These are phyloP conservation scores for Echites panduratus DNA, from an alignment of 257 asterid species.

Conservation along the genomic window DNA sequence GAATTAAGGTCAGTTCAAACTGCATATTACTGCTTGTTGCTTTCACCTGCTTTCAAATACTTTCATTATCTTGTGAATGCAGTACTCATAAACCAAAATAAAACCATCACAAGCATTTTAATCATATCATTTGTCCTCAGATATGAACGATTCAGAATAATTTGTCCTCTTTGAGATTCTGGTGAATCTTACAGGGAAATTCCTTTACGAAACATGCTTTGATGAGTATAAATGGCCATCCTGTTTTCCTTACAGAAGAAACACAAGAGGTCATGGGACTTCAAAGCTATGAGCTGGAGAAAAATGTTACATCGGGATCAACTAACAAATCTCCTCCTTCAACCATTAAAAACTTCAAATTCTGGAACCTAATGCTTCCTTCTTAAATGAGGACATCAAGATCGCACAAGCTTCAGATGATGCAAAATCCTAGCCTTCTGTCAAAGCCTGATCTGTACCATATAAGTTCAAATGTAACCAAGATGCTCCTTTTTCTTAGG, in stretches of 20 bases:
- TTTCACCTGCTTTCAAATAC: neutral
- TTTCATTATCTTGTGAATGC: neutral
- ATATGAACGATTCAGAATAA: slow-evolving; percentile 6
- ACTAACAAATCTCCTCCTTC: slow-evolving; percentile 12
- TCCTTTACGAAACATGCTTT: slow-evolving; percentile 8
- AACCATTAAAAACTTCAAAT: slow-evolving; percentile 12
- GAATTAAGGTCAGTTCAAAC: neutral
- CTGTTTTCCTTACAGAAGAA: slow-evolving; percentile 23
- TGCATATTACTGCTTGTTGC: neutral
- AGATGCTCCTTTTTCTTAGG: slow-evolving; percentile 17
- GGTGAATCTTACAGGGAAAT: slow-evolving; percentile 17
- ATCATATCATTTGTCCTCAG: neutral
- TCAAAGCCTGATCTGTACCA: slow-evolving; percentile 30
- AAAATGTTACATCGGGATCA: slow-evolving; percentile 1
- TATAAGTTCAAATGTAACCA: slow-evolving; percentile 26
- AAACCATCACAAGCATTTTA: neutral
- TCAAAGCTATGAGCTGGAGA: slow-evolving; percentile 15
- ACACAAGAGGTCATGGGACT: slow-evolving; percentile 8
- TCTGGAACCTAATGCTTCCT: slow-evolving; percentile 15
- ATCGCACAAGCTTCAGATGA: slow-evolving; percentile 18
- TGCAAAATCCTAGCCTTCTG: slow-evolving; percentile 26
- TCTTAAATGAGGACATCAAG: slow-evolving; percentile 13
- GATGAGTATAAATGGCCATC: slow-evolving; percentile 1
- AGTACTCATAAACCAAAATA: slow-evolving; percentile 1
- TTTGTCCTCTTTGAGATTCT: neutral